These are phyloP conservation scores for Phanerochaete sordida DNA, from an alignment of 768 basidiomycete species.

Conservation along the genomic window DNA sequence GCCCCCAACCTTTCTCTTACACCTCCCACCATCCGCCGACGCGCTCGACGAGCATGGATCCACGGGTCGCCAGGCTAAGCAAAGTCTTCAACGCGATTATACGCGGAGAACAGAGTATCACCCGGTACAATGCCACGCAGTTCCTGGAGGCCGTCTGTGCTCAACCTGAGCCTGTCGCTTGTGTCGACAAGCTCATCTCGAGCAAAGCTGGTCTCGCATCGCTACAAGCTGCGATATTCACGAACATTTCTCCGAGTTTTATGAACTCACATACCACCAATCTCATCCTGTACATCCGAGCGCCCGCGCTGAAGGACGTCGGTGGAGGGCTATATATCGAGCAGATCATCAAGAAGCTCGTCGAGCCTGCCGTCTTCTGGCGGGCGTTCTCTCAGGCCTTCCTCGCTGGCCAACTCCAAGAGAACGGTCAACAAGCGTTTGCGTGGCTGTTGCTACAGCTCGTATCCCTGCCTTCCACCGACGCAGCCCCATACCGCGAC, in stretches of 20 bases:
- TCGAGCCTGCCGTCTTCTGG: constrained; percentile 54
- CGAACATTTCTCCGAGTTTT: constrained; percentile 34
- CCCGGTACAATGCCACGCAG: constrained; percentile 20
- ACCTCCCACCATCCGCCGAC: neutral
- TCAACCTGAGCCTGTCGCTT: constrained; percentile 35
- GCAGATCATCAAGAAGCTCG: constrained; percentile 36
- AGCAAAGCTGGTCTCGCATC: constrained; percentile 33
- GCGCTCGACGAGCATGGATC: neutral
- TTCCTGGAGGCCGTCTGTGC: constrained; percentile 47
- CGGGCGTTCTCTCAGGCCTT: constrained; percentile 18
- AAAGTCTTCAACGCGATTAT: constrained; percentile 35
- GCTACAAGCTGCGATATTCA: constrained; percentile 40
- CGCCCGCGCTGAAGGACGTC: constrained; percentile 33
- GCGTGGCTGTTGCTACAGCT: constrained; percentile 50
- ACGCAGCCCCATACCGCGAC: constrained; percentile 34
- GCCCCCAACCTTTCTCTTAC: neutral
- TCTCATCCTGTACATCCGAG: constrained; percentile 36
- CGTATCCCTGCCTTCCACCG: constrained; percentile 34
- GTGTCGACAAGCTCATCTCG: constrained; percentile 35
- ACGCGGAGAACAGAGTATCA: constrained; percentile 25
- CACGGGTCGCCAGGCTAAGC: constrained; percentile 21
- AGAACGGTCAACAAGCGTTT: constrained; percentile 35
- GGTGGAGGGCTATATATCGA: constrained; percentile 41
- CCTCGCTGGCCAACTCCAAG: constrained; percentile 14
- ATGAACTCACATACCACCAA: constrained; percentile 38